phyloP scores from a whole-genome alignment of 257 asterid genomes.

The Solanum neorickii region DNA sequence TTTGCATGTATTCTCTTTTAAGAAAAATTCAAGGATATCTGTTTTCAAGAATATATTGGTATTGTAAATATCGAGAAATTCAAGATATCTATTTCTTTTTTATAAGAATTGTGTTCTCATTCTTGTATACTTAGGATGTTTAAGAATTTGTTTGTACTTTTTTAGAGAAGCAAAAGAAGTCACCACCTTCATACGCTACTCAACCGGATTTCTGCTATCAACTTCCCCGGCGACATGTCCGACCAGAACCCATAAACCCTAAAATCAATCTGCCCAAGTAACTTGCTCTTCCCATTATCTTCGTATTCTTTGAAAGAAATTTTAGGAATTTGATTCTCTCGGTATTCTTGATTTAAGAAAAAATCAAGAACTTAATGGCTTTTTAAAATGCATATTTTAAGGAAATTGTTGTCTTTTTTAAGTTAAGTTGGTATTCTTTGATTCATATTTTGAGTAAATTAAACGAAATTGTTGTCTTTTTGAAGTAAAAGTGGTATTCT shows the following conservation, averaged over 20 bases:
- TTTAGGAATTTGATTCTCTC: neutral
- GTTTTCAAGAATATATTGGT: neutral
- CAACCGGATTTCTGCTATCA: neutral
- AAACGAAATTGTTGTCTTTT: neutral
- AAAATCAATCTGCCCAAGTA: neutral
- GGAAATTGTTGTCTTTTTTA: neutral
- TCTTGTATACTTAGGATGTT: neutral
- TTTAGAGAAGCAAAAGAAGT: neutral
- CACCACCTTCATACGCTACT: too few relatives aligned
- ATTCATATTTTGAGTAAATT: neutral
- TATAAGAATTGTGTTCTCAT: neutral
- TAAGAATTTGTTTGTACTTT: neutral
- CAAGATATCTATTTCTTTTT: neutral
- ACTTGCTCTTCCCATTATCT: neutral
- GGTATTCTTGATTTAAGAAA: neutral
- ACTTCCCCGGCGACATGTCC: neutral
- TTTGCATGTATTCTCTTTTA: neutral
- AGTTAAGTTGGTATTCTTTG: neutral
- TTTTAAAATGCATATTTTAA: neutral
- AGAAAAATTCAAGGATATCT: neutral
- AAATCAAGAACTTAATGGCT: neutral
- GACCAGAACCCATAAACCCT: conserved; percentile 2
- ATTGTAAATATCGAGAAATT: neutral
- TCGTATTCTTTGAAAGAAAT: neutral
- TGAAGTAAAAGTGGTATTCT: neutral